Base-by-base conservation (phyloP, 306 rosid species). In the Potentilla sterilis region DNA sequence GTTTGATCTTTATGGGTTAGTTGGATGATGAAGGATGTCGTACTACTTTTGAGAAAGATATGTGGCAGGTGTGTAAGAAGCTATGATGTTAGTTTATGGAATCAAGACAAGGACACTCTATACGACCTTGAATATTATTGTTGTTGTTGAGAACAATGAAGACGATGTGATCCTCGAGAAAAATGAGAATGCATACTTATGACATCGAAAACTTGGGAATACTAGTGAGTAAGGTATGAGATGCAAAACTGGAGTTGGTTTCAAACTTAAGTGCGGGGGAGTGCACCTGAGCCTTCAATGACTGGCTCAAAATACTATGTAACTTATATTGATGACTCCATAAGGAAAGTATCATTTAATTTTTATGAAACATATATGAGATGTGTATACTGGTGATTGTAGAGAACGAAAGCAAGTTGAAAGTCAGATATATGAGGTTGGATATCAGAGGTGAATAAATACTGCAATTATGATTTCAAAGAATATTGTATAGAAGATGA, bases 221-320 rank as follows among this genome's bases (percentile, higher is more conserved):
- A 75, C 48, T 16, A 64, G 41, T 9, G 7, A 63, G 64, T 64
- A 75, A 15, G 49, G 72, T 28, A 46, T 47, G 63, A 61, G 42
- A 1, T 19, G 4, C 47, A 16, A 72, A 34, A 37, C 21, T 72
- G 8, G 21, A 52, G 22, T 48, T 72, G 47, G 49, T 28, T 72
- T 72, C 34, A 52, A 19, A 54, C 76, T 12, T 10, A 54, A 0
- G 2, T 55, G 24, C 59, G 68, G 77, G 41, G 54, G 22, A 38
- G 24, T 10, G 2, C 54, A 9, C 35, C 4, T 7, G 35, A 49
- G 18, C 7, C 1, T 15, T 48, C 6, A 0, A 6, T 72, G 19
- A 22, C 21, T 9, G 42, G 54, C 2, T 55, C 51, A 3, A 11
- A 19, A 16, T 58, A 73, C 10, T 55, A 55, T 62, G 52, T 73